Conservation (phyloP, 805 yeast genomes). For the Teunomyces kruisii region DNA sequence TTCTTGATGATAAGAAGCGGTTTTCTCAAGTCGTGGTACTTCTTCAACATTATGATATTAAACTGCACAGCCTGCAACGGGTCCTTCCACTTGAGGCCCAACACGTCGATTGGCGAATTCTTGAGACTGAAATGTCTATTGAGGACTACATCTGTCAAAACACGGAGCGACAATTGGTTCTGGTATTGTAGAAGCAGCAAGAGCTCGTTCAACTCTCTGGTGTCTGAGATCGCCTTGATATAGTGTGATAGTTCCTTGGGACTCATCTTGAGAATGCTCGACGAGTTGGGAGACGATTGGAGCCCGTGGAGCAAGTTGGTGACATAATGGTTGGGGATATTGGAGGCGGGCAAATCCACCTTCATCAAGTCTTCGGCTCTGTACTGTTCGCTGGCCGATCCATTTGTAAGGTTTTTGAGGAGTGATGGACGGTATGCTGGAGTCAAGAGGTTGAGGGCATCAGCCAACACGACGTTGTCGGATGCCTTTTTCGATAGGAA, state of each 20-base stretch:
- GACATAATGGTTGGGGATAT: conserved; percentile 8
- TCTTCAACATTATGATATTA: conserved; percentile 33
- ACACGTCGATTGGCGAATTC: conserved; percentile 16
- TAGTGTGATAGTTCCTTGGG: conserved; percentile 18
- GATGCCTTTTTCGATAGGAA: conserved; percentile 4
- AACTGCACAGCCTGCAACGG: conserved; percentile 29
- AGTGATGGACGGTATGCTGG: conserved; percentile 23
- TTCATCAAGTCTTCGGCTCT: conserved; percentile 11
- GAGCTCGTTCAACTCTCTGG: conserved; percentile 12
- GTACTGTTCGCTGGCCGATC: conserved; percentile 31
- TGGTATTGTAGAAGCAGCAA: conserved; percentile 25
- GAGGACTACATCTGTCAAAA: conserved; percentile 26
- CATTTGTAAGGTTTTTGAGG: conserved; percentile 29
- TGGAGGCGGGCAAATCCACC: conserved; percentile 2
- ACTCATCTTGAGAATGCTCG: conserved; percentile 15
- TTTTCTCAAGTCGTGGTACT: conserved; percentile 32
- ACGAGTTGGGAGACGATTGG: conserved; percentile 11
- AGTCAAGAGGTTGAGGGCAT: conserved; percentile 36
- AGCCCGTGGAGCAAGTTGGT: conserved; percentile 28
- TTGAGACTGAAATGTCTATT: conserved; percentile 22
- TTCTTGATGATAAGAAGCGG: conserved; percentile 32
- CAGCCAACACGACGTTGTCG: conserved; percentile 28
- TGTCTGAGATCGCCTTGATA: conserved; percentile 14
- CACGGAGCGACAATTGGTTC: conserved; percentile 22
- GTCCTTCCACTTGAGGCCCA: conserved; percentile 9